Percentiles rank a stretch among this genome's conserved stretches.
Evolutionary conservation across 805 yeast species (phyloP).

Genomic region (Cyberlindnera petersonii): DNA sequence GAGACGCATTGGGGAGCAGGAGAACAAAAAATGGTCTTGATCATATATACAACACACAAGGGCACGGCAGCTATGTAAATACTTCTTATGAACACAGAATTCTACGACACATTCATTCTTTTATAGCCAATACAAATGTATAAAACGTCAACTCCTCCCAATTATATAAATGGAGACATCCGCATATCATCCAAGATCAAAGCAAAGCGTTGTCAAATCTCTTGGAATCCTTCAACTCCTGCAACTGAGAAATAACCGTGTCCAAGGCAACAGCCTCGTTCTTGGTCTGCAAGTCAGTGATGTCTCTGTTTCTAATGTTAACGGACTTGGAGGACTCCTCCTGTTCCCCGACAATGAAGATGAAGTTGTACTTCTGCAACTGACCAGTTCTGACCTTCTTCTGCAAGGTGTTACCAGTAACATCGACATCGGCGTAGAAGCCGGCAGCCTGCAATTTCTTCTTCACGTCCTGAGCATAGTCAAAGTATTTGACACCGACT

Average conservation of each 20-base stretch:
- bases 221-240: slow-evolving; percentile 63
- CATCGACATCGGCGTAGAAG: slow-evolving; percentile 89
- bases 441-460: slow-evolving; percentile 65
- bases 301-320: slow-evolving; percentile 95
- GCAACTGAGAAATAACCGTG: slow-evolving; percentile 66
- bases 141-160: not conserved
- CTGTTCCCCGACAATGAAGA: slow-evolving; percentile 95
- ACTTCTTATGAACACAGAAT: not conserved
- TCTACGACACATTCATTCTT: not conserved
- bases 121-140: too few relatives aligned
- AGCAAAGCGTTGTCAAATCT: slow-evolving; percentile 59
- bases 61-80: not conserved
- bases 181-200: slow-evolving; percentile 4
- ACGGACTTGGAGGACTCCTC: slow-evolving; percentile 79
- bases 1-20: slow-evolving; percentile 19
- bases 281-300: slow-evolving; percentile 89
- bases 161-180: not conserved
- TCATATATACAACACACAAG: not conserved
- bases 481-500: slow-evolving; percentile 90
- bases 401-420: slow-evolving; percentile 92
- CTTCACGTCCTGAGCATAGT: slow-evolving; percentile 81
- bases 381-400: slow-evolving; percentile 98
- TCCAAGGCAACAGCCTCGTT: slow-evolving; percentile 74
- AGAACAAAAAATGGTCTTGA: slow-evolving; percentile 17
- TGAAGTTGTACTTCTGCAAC: slow-evolving; percentile 88